Percentiles rank a stretch among this genome's conserved stretches.
Conservation (phyloP, 1,284 basidiomycete genomes). For the Pisolithus thermaeus region DNA sequence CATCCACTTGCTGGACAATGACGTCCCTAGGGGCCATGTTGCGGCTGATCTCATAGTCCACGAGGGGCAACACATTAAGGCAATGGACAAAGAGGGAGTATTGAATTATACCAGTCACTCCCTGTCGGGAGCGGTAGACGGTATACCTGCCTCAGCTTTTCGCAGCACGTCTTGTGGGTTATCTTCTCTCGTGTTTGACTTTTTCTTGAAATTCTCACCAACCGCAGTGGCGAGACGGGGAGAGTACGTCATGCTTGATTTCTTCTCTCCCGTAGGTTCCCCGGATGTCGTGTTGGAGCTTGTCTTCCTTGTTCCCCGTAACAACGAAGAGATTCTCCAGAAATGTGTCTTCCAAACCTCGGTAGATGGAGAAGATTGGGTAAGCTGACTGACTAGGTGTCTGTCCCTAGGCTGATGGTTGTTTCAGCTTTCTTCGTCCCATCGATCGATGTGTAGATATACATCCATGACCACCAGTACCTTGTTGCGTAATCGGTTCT, state of each 20-base stretch:
- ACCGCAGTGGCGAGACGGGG: conserved; percentile 30
- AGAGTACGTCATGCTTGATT: conserved; percentile 45
- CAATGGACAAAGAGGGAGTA: conserved; percentile 31
- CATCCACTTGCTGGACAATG: conserved; percentile 39
- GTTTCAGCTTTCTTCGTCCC: conserved; percentile 14
- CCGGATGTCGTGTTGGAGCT: conserved; percentile 31
- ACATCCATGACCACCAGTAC: not conserved
- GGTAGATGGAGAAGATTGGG: conserved; percentile 37
- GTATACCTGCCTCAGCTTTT: conserved; percentile 42
- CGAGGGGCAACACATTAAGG: conserved; percentile 31
- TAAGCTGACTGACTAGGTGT: conserved; percentile 22
- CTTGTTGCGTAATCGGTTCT: not conserved
- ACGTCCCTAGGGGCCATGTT: conserved; percentile 19
- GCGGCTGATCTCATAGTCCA: conserved; percentile 37
- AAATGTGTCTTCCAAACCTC: conserved; percentile 36
- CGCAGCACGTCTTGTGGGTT: conserved; percentile 40
- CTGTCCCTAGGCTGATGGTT: not conserved
- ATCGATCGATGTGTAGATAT: conserved; percentile 1
- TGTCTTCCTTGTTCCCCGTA: conserved; percentile 39
- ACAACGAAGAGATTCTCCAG: conserved; percentile 35
- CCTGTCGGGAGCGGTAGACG: conserved; percentile 55
- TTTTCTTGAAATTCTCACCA: conserved; percentile 1
- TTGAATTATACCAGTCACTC: conserved; percentile 40
- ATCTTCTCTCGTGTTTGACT: not conserved
- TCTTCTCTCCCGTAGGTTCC: conserved; percentile 27